Evolutionary conservation across 176 grass and related monocot species (phyloP), one percentile per base, ranked within the genome.

Genomic region (Aegilops umbellulata): DNA sequence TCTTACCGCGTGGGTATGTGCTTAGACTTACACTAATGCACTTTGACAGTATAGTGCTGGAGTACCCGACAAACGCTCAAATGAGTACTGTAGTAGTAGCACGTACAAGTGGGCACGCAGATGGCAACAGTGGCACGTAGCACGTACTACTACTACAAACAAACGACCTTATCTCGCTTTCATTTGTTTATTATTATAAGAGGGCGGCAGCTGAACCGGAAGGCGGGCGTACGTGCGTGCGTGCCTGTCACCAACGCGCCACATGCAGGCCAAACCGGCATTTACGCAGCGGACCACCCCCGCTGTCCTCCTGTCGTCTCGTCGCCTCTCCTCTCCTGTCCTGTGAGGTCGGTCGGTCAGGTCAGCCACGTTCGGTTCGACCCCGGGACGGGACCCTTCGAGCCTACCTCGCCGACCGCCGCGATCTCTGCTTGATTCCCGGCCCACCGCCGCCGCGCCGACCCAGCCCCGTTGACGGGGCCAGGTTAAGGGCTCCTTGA

Each of bases 201-300:
- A 42, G 12, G 36, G 19, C 31, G 26, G 39, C 67, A 63, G 55
- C 14, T n/a, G n/a, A 81, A 76, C 69, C 69, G n/a, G 20, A 24
- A 11, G 49, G 16, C 16, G 12, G 17, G 1, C 32, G 23, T 49
- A 49, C 74, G 73, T 83, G 76, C 57, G 87, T 25, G 82, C 76
- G 34, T 58, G 69, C 60, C 34, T 60, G 77, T 81, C 78, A 89
- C 65, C 65, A 67, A 67, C 60, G 60, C 42, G 85, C 76, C 76
- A 85, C 82, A 68, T 81, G 83, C 63, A 35, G 61, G 81, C 60
- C 70, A 67, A 74, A 69, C 61, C 31, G 35, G 39, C 15, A 85
- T 58, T 63, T 71, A 82, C 71, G 65, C 16, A 10, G 26, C 53
- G 53, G 74, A 4, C 32, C 67, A 13, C 65, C 80, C 86, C 35